Evolutionary conservation across 2,329 filamentous ascomycete species (phyloP).

Genomic region (Paraphaeosphaeria sporulosa): DNA sequence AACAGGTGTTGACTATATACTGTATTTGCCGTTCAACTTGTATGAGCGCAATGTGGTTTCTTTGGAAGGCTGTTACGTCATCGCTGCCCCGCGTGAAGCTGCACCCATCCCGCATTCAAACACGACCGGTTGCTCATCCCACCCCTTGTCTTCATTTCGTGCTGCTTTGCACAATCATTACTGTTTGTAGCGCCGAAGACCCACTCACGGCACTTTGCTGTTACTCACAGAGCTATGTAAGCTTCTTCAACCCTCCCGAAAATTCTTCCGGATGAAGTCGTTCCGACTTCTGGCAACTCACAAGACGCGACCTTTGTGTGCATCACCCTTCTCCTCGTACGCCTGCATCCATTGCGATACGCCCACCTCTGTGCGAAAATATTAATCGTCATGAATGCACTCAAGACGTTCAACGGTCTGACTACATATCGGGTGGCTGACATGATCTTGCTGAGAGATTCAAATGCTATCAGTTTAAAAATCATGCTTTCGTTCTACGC

Average conservation of each 20-base stretch:
- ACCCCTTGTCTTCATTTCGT: neutral
- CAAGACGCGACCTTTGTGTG: neutral
- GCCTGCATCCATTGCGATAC: neutral
- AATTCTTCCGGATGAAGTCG: neutral
- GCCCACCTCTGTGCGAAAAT: neutral
- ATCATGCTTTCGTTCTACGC: too few species aligned
- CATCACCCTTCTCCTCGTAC: neutral
- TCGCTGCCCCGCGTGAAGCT: constrained; percentile 3
- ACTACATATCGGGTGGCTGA: too few species aligned
- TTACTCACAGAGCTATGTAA: neutral
- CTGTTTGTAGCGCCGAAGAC: neutral
- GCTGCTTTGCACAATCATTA: neutral
- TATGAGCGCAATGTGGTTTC: neutral
- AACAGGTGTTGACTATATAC: too few species aligned
- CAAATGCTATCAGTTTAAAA: too few species aligned
- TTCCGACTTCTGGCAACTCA: neutral
- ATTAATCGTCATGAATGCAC: neutral
- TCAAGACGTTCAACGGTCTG: neutral
- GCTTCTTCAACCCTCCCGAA: neutral
- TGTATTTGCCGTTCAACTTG: neutral
- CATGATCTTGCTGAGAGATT: too few species aligned
- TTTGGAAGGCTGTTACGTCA: neutral
- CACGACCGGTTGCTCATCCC: neutral
- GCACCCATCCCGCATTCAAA: neutral
- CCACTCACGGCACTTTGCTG: neutral